Evolutionary conservation across 306 rosid genomes (phyloP).

Genomic region (Quercus cerris): DNA sequence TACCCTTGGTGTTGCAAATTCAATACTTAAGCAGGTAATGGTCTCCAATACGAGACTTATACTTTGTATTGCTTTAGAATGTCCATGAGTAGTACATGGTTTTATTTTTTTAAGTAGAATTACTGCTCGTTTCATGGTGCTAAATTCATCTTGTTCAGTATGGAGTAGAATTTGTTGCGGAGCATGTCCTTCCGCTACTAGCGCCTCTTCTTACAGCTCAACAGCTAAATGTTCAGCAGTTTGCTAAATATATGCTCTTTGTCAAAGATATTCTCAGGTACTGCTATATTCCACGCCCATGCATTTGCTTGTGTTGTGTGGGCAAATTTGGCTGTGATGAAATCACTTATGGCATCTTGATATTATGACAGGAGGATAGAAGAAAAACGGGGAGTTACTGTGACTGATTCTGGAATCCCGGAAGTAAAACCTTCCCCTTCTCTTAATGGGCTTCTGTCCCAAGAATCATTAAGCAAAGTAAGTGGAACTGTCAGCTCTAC

Average conservation of each 20-base stretch:
- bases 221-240: conserved; percentile 95
- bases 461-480: conserved; percentile 34
- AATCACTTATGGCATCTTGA: not conserved
- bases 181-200: conserved; percentile 91
- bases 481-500: conserved; percentile 38
- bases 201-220: conserved; percentile 82
- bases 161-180: conserved; percentile 92
- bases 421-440: conserved; percentile 50
- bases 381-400: conserved; percentile 89
- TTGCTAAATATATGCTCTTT: conserved; percentile 97
- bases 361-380: conserved; percentile 72
- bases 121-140: conserved; percentile 20
- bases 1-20: conserved; percentile 94
- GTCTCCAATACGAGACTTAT: not conserved
- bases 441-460: conserved; percentile 54
- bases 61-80: not conserved
- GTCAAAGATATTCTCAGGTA: conserved; percentile 95
- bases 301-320: not conserved
- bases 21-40: conserved; percentile 84
- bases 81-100: not conserved
- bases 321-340: not conserved
- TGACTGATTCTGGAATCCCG: conserved; percentile 72
- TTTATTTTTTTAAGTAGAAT: conserved; percentile 1
- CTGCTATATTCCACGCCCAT: conserved; percentile 1
- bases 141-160: conserved; percentile 53